Base-by-base conservation (phyloP, 176 grass and related monocot genomes). In the Triticum monococcum region DNA sequence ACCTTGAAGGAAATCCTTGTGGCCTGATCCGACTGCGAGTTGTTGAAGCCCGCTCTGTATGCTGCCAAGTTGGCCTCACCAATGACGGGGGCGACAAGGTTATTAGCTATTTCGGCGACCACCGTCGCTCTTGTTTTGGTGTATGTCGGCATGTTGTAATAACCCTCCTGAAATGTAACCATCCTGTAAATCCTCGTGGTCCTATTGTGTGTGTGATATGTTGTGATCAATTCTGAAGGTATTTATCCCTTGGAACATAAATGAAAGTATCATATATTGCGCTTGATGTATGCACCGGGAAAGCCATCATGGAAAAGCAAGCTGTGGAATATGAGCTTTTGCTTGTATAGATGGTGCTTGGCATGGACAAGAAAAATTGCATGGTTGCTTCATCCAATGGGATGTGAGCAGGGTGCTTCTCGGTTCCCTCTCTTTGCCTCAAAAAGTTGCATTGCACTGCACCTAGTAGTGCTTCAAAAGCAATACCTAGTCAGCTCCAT, bases 1-100 rank as follows among this genome's bases (percentile, higher is more conserved):
- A 98, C 96, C 88, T 98, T 98, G 73, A 98, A 98, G 18, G 96
- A 96, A 91, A 96, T 95, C 56, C 90, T 92, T 50, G 96, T 60
- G 32, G 90, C 79, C 43, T 48, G 59, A 72, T 98, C 92, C 9
- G 86, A 92, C 9, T 83, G 60, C 68, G 96, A 91, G 43, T 92
- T 84, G 33, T 98, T 94, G 56, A 95, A 96, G 37, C 90, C 96
- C 23, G 86, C 65, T 67, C 23, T 78, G n/a, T 92, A 83, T 57
- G 89, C 71, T 10, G 82, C 26, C 67, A 91, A 52, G 24, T 89
- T 91, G 32, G 73, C 70, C 65, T 92, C 80, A 1, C 96, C 93
- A 9, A 95, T 35, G 3, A 84, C 23, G 2, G 79, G 76, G 23
- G 46, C 18, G 8, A 94, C 96, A 5, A 98, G 83, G 13, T 94